A percentile compares a stretch with the other conserved stretches of the same genome.
Evolutionary conservation across 2,329 filamentous ascomycete species (phyloP).

Genomic region (Diplodia mutila): DNA sequence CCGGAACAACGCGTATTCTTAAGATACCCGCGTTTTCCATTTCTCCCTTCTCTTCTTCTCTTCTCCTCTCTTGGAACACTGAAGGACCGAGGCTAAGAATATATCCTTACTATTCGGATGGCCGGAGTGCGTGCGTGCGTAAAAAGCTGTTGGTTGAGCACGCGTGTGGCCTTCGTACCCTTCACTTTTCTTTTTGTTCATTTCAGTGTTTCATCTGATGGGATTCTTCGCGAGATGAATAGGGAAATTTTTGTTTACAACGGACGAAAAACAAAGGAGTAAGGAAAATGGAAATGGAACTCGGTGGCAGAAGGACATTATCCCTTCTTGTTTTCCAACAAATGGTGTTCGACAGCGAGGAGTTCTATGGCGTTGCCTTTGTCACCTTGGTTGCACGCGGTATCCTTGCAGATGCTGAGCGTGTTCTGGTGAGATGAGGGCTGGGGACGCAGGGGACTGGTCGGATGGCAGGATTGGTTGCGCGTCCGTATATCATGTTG

Average conservation of each 20-base stretch:
- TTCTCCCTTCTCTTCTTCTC: background rate
- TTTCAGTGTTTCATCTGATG: background rate
- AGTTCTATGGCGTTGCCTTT: background rate
- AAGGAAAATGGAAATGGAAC: background rate
- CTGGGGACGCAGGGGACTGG: background rate
- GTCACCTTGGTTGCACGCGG: background rate
- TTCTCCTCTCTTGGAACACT: conserved; percentile 9
- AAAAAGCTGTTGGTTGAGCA: background rate
- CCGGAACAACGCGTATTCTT: conserved; percentile 17
- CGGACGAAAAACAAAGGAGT: background rate
- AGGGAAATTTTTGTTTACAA: background rate
- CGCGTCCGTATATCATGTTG: background rate
- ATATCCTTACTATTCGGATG: background rate
- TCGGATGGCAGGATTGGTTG: background rate
- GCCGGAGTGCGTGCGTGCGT: background rate
- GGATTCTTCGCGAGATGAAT: background rate
- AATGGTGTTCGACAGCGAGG: background rate
- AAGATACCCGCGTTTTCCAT: conserved; percentile 9
- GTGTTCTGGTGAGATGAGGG: background rate
- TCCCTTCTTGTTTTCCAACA: background rate
- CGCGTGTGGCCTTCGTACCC: background rate
- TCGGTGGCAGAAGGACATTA: background rate
- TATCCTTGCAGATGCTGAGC: background rate
- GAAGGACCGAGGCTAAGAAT: background rate
- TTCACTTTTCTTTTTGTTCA: background rate